These are phyloP conservation scores for Globisporangium sylvaticum DNA, from an alignment of 352 stramenopile genomes.

Conservation along the genomic window DNA sequence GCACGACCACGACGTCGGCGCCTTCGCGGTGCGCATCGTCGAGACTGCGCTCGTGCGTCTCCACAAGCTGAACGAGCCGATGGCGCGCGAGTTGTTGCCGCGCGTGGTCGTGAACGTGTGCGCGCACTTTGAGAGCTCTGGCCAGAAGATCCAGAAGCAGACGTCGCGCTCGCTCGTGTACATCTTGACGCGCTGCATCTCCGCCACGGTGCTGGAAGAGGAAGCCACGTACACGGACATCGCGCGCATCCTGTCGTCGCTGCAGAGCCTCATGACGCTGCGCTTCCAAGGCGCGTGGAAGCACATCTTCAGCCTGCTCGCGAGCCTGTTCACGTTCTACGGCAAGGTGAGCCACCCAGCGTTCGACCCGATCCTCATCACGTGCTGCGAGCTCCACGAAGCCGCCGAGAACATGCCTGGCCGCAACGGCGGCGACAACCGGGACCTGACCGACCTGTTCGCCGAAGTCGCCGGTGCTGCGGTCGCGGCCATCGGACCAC, in stretches of 20 bases:
- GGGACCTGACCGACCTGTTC: conserved; percentile 54
- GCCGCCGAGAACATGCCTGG: conserved; percentile 67
- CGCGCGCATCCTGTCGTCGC: conserved; percentile 61
- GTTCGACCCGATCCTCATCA: conserved; percentile 65
- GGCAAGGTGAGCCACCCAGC: conserved; percentile 45
- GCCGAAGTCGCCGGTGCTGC: conserved; percentile 57
- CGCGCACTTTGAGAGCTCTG: conserved; percentile 67
- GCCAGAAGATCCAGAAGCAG: conserved; percentile 57
- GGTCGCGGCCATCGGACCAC: conserved; percentile 59
- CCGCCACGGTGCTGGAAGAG: conserved; percentile 42
- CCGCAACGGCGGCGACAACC: conserved; percentile 29
- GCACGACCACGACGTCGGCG: conserved; percentile 55
- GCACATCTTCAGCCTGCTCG: conserved; percentile 73
- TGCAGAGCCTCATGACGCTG: conserved; percentile 79
- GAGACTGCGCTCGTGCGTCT: conserved; percentile 66
- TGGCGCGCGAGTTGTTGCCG: conserved; percentile 60
- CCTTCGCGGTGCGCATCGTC: conserved; percentile 64
- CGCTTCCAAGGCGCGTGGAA: conserved; percentile 80
- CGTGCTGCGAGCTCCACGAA: conserved; percentile 76
- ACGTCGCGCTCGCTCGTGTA: conserved; percentile 56
- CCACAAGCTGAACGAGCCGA: conserved; percentile 46
- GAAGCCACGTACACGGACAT: conserved; percentile 61
- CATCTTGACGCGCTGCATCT: conserved; percentile 59
- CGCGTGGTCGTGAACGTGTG: conserved; percentile 72
- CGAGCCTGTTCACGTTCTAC: conserved; percentile 73